These are phyloP conservation scores for Phytophthora capsici DNA, from an alignment of 352 stramenopile species.

Conservation along the genomic window DNA sequence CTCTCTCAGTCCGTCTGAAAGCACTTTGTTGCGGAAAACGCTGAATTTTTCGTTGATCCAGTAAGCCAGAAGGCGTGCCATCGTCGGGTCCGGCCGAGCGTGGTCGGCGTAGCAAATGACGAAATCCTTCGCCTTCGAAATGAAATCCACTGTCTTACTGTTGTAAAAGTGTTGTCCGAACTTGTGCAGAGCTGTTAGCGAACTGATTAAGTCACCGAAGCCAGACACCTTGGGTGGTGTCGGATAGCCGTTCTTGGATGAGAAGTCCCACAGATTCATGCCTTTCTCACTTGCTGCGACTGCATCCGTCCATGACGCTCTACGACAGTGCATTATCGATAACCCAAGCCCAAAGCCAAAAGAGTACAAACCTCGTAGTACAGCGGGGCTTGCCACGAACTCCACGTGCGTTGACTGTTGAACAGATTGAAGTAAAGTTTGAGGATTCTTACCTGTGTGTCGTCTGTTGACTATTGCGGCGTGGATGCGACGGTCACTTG, in stretches of 20 bases:
- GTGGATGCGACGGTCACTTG: conserved; percentile 15
- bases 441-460: conserved; percentile 21
- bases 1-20: too few species aligned
- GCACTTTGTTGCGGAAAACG: too few species aligned
- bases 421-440: too few species aligned
- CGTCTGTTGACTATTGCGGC: background rate
- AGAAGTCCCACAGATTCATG: conserved; percentile 20
- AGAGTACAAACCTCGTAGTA: conserved; percentile 18
- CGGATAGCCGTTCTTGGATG: background rate
- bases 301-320: background rate
- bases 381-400: conserved; percentile 12
- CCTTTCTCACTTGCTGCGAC: conserved; percentile 7
- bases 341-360: conserved; percentile 15
- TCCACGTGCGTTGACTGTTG: conserved; percentile 16
- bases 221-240: too few species aligned
- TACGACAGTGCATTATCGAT: conserved; percentile 16
- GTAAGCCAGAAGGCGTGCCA: too few species aligned
- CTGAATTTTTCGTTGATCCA: too few species aligned
- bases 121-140: conserved; percentile 9
- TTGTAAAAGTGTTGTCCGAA: conserved; percentile 22
- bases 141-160: conserved; percentile 5
- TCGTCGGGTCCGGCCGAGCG: too few species aligned
- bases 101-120: too few species aligned
- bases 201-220: conserved; percentile 6
- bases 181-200: conserved; percentile 1